phyloP scores from a whole-genome alignment of 2,329 filamentous ascomycete genomes.

The Aspergillus luchuensis region DNA sequence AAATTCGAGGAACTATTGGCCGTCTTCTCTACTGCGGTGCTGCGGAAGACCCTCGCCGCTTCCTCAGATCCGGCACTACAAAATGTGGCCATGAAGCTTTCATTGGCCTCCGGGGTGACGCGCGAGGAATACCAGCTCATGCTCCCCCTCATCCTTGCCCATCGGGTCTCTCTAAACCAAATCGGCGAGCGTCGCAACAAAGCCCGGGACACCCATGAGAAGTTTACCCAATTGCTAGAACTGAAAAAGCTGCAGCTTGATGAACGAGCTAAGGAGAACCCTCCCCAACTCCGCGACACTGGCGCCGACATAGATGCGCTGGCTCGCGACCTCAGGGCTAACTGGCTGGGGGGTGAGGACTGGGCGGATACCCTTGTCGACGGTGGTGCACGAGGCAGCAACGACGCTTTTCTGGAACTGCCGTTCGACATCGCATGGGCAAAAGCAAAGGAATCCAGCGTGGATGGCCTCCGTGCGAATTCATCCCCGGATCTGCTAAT shows the following conservation, averaged over 20 bases:
- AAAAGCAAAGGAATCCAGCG: conserved; percentile 61
- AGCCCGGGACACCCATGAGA: conserved; percentile 59
- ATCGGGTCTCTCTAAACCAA: conserved; percentile 67
- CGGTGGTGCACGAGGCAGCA: conserved; percentile 61
- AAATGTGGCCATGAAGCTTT: conserved; percentile 57
- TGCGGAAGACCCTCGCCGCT: conserved; percentile 67
- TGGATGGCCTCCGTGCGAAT: conserved; percentile 42
- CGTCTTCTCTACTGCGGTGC: conserved; percentile 77
- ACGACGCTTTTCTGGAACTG: conserved; percentile 65
- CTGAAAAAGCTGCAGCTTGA: conserved; percentile 62
- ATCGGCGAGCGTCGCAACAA: conserved; percentile 62
- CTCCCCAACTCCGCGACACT: conserved; percentile 32
- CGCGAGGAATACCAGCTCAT: conserved; percentile 48
- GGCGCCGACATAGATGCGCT: conserved; percentile 43
- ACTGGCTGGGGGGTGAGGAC: conserved; percentile 76
- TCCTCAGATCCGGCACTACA: conserved; percentile 42
- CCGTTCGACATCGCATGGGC: conserved; percentile 73
- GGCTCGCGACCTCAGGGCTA: conserved; percentile 59
- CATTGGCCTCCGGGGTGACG: conserved; percentile 51
- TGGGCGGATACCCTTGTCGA: conserved; percentile 73
- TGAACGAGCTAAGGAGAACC: conserved; percentile 31
- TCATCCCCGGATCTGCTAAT: conserved; percentile 53
- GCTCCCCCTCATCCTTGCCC: conserved; percentile 69
- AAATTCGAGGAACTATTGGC: conserved; percentile 84
- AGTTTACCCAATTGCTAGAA: conserved; percentile 67